Evolutionary conservation across 129 eudicot species (phyloP), one percentile per base, ranked within the genome.

Genomic region (Helianthus annuus): DNA sequence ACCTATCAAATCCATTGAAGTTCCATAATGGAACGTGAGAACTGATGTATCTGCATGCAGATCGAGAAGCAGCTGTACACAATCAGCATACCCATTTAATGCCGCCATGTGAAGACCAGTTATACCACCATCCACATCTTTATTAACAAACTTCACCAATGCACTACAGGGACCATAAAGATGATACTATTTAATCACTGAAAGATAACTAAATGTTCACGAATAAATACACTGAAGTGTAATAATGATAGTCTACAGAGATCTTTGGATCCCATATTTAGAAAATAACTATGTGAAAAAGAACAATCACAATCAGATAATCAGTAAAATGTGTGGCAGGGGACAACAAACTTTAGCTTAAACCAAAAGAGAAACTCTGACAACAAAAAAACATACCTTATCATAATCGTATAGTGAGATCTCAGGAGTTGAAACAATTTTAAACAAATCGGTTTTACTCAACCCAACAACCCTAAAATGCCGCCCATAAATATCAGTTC

Each of bases 41-140:
- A 80, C 72, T 53, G 97, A 85, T 16, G 92, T 86, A 82, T 85
- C 83, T 17, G 99, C 99, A 63, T 82, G 89, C 62, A 90, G 91
- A 84, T 95, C 97, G 61, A 95, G 88, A 10, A 95, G 94, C 32
- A 95, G 95, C 79, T 88, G 99, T 48, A 88, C 85, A 76, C 99
- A 95, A 64, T 95, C 99, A 77, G 85, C 86, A 78, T 88, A 83
- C 40, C 96, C 99, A 69, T 95, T 95, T 78, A 94, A 76, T 40
- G 96, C 96, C 55, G 99, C 97, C 97, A 94, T 94, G 66, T 90
- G 99, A 68, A 94, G 97, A 77, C 96, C 91, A 19, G 99, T 94
- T 73, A 90, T 88, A 36, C 99, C 99, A 75, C 99, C 93, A 76
- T 94, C 99, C 57, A 97, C 99, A 57, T 94, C 88, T 76, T 85